Conservation (phyloP, 345 rosid genomes). For the Clarkia xantiana region DNA sequence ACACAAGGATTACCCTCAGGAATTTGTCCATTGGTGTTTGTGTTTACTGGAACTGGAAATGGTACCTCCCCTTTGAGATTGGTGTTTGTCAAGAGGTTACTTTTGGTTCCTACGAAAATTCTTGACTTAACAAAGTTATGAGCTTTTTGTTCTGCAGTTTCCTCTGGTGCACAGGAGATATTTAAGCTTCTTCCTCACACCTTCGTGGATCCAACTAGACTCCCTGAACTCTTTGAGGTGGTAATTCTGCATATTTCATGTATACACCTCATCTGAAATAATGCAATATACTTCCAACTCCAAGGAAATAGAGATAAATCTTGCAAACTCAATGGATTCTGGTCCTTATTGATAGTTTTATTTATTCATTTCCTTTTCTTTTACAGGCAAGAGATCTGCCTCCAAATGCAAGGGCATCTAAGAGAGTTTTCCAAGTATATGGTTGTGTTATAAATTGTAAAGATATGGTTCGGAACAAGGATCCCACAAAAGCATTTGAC, state of each 20-base stretch:
- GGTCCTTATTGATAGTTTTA: background rate
- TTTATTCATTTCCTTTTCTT: constrained; percentile 5
- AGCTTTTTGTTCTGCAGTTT: constrained; percentile 24
- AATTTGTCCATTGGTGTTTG: constrained; percentile 67
- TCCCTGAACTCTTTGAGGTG: constrained; percentile 51
- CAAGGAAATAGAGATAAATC: background rate
- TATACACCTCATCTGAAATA: no score
- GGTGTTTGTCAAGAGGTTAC: no score
- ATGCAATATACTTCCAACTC: no score
- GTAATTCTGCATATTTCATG: constrained; percentile 14
- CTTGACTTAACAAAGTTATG: background rate
- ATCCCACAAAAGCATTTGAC: constrained; percentile 54
- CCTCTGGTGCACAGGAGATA: constrained; percentile 82
- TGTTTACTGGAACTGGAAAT: constrained; percentile 66
- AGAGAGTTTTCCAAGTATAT: constrained; percentile 64
- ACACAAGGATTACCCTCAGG: constrained; percentile 62
- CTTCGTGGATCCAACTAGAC: constrained; percentile 60
- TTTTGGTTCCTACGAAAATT: no score
- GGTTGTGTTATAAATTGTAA: constrained; percentile 71
- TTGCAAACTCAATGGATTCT: background rate
- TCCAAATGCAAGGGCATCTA: constrained; percentile 24
- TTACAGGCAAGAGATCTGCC: constrained; percentile 27
- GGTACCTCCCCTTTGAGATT: constrained; percentile 25
- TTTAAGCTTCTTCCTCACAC: constrained; percentile 93
- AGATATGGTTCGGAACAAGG: constrained; percentile 69